Evolutionary conservation across 2,329 filamentous ascomycete genomes (phyloP), one percentile per base, ranked within the genome.

Genomic region (Parafenestella ontariensis): DNA sequence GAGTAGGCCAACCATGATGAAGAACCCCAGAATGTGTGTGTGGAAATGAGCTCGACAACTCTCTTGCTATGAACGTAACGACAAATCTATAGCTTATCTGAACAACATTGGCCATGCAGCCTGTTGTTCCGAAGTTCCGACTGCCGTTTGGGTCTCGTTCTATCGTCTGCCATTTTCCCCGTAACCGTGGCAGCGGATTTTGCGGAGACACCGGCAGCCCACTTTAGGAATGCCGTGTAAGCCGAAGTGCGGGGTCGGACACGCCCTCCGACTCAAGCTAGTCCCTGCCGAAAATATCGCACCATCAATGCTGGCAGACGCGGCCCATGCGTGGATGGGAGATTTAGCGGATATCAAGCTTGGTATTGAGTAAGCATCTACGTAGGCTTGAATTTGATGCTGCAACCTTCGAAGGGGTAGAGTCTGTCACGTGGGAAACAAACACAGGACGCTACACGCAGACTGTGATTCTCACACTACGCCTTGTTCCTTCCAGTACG

Each of bases 1-100:
- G 13, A 59, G 34, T 46, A 48, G 57, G 3, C 50, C 61, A 41
- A 62, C 59, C 63, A 66, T 66, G 20, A 31, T 46, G 40, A 23
- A 24, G 20, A 23, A 36, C 8, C n/a, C n/a, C n/a, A n/a, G 21
- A 17, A 42, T n/a, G n/a, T 28, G 3, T 26, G 20, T 26, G 21
- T 31, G 15, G 9, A 31, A 11, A 31, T 11, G 28, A 31, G 10
- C 28, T 31, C 15, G 11, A 31, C 24, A 13, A 31, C 18, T 39
- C 17, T 13, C 18, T 7, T 23, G n/a, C 36, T 10, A 39, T 31
- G 20, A 39, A 39, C 10, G 9, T 13, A 5, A 21, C n/a, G 36
- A 39, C 20, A 6, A 10, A 13, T 17, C 17, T 18, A 17, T 39
- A 21, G 36, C 23, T 21, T 39, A 39, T 39, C 36, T 37, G 34